phyloP scores from a whole-genome alignment of 164 flowering plant species.

The Piper longum region DNA sequence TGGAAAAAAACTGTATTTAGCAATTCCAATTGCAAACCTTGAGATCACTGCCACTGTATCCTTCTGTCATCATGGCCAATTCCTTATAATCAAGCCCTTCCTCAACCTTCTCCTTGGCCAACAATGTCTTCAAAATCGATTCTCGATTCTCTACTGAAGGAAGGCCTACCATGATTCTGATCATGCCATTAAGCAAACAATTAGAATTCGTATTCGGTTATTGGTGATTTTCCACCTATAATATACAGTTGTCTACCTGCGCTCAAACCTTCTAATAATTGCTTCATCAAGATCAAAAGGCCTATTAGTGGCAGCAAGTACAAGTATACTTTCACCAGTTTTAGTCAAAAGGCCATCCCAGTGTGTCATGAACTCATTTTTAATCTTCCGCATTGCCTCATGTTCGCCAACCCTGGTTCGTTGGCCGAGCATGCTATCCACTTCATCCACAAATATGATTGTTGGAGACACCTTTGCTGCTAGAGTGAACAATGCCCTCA shows the following conservation, averaged over 20 bases:
- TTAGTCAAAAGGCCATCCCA: constrained; percentile 92
- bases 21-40: constrained; percentile 37
- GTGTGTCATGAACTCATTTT: constrained; percentile 95
- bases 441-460: constrained; percentile 89
- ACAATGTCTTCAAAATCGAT: constrained; percentile 53
- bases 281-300: constrained; percentile 99
- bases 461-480: constrained; percentile 96
- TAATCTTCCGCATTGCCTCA: constrained; percentile 94
- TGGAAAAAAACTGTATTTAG: not conserved
- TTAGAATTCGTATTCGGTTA: not conserved
- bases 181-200: not conserved
- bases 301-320: constrained; percentile 93
- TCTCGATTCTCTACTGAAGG: constrained; percentile 70
- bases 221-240: not conserved
- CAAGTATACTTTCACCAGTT: constrained; percentile 71
- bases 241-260: constrained; percentile 37
- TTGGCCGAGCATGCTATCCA: constrained; percentile 98
- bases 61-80: constrained; percentile 88
- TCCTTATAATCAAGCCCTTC: constrained; percentile 62
- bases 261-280: constrained; percentile 87
- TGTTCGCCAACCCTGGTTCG: constrained; percentile 81
- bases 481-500: constrained; percentile 75
- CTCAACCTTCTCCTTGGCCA: constrained; percentile 63
- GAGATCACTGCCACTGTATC: constrained; percentile 86
- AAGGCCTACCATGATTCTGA: constrained; percentile 86